Evolutionary conservation across 768 basidiomycete genomes (phyloP).

Genomic region (Asterophora parasitica): DNA sequence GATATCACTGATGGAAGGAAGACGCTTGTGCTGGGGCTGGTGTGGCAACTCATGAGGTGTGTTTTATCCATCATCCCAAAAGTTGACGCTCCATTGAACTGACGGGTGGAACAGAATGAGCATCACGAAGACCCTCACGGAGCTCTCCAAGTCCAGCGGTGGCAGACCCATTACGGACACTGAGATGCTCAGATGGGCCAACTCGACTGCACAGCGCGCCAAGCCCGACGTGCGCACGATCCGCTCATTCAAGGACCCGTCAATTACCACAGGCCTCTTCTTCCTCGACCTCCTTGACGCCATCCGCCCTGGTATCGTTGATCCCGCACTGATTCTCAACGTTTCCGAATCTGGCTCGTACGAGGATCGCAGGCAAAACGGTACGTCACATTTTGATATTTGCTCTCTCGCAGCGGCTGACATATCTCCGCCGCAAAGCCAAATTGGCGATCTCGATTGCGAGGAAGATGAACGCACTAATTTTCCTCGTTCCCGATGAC

Average conservation of each 20-base stretch:
- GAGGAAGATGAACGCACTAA: constrained; percentile 94
- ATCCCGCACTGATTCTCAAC: constrained; percentile 70
- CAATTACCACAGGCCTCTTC: constrained; percentile 84
- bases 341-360: constrained; percentile 62
- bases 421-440: constrained; percentile 47
- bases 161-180: constrained; percentile 86
- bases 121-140: constrained; percentile 85
- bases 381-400: constrained; percentile 40
- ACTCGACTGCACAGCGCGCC: constrained; percentile 74
- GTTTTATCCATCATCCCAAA: constrained; percentile 18
- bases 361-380: constrained; percentile 90
- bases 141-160: constrained; percentile 58
- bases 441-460: constrained; percentile 98
- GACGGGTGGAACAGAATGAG: constrained; percentile 50
- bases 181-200: constrained; percentile 97
- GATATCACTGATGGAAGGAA: constrained; percentile 94
- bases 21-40: constrained; percentile 91
- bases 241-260: constrained; percentile 92
- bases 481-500: constrained; percentile 96
- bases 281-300: constrained; percentile 90
- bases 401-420: constrained; percentile 3
- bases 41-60: constrained; percentile 96
- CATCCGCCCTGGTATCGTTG: constrained; percentile 91
- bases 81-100: neutral
- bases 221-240: constrained; percentile 59